A percentile compares a stretch with the other conserved stretches of the same genome.
phyloP scores from a whole-genome alignment of 306 rosid genomes.

The Vachellia pachyceras region DNA sequence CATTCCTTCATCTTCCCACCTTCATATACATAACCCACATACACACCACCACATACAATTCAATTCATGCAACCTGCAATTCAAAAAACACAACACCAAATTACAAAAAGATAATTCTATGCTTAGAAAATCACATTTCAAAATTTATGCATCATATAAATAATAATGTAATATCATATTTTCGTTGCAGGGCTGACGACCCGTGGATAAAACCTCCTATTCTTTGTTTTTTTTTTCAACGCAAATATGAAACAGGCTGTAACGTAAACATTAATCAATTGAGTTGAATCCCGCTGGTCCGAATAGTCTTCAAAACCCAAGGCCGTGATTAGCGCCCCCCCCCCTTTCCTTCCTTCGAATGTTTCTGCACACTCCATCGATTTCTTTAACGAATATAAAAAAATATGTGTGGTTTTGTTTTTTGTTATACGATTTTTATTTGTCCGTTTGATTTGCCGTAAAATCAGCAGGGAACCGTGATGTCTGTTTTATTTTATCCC shows the following conservation, averaged over 20 bases:
- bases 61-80: too few relatives aligned
- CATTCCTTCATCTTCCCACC: background rate
- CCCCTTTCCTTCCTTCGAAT: too few relatives aligned
- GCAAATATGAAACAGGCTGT: slow-evolving; percentile 23
- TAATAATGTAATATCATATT: background rate
- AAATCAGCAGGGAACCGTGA: slow-evolving; percentile 63
- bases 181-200: too few relatives aligned
- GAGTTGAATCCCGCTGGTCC: slow-evolving; percentile 44
- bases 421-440: slow-evolving; percentile 14
- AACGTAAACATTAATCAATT: slow-evolving; percentile 17
- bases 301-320: slow-evolving; percentile 48
- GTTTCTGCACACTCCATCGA: slow-evolving; percentile 42
- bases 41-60: background rate
- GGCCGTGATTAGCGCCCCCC: slow-evolving; percentile 80
- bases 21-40: background rate
- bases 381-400: background rate
- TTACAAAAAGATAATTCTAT: background rate
- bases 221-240: too few relatives aligned
- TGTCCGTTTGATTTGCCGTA: slow-evolving; percentile 50
- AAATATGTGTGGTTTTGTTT: too few relatives aligned
- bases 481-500: slow-evolving; percentile 35
- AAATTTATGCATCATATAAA: background rate
- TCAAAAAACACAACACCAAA: background rate
- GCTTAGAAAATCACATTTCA: background rate
- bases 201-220: too few relatives aligned